Evolutionary conservation across 257 asterid species (phyloP), one percentile per base, ranked within the genome.

Genomic region (Solanum clarkiae): DNA sequence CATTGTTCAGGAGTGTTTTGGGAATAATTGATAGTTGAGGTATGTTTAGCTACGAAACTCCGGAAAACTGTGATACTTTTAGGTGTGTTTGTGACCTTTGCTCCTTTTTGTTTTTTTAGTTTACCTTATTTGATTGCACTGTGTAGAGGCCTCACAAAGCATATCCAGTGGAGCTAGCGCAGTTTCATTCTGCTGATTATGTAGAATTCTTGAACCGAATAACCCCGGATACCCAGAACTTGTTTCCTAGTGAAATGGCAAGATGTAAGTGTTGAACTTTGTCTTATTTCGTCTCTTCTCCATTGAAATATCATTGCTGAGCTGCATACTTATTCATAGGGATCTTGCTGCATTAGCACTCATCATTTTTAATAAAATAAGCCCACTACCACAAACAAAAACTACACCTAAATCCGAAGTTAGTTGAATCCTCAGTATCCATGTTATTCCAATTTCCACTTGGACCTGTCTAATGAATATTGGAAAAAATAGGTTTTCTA

Each of bases 81-180:
- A 66, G 36, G 22, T 8, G 45, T 66, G n/a, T 29, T 66, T 29
- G 26, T 65, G 44, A 65, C n/a, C 3, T 66, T 66, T 5, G 1
- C 45, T 66, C 44, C 15, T 22, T 59, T 80, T 53, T 72, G n/a
- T 60, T 84, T 26, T 75, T 84, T 42, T 85, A 86, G 59, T 51
- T 53, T 53, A 26, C 65, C 63, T 69, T 72, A 53, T 44, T 40
- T 53, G 22, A 12, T 69, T 69, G 86, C 49, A 51, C 86, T 85
- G 36, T 88, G 87, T 87, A 96, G 99, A 95, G 99, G 94, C 99
- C 99, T 86, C 98, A 97, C 88, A 95, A 95, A 90, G 99, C 98
- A 17, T 97, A 97, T 65, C 97, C 98, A 0, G 96, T 92, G 87
- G 99, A 97, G 98, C 88, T 97, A 87, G 98, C 98, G 8, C 99